Conservation (phyloP, 2,329 filamentous ascomycete species). For the Thelonectria blattea region DNA sequence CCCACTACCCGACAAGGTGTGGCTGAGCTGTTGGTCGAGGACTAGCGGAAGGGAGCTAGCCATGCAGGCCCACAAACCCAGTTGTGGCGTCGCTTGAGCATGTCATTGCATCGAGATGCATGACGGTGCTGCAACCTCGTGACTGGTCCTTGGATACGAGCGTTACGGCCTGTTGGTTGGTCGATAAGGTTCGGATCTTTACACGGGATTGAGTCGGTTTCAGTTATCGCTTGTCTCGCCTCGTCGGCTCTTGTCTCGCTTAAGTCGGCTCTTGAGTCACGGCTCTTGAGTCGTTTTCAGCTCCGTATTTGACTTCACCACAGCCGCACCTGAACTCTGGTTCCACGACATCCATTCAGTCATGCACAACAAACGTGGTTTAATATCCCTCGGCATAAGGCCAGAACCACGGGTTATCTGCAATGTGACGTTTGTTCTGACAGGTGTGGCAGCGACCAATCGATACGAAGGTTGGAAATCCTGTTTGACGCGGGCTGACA, state of each 20-base stretch:
- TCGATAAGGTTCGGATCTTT: slow-evolving; percentile 10
- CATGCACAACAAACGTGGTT: background rate
- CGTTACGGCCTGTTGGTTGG: background rate
- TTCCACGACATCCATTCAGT: too few relatives aligned
- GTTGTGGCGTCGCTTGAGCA: slow-evolving; percentile 17
- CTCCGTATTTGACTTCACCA: too few relatives aligned
- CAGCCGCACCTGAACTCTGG: too few relatives aligned
- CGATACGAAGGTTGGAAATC: slow-evolving; percentile 3
- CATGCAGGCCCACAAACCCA: slow-evolving; percentile 9
- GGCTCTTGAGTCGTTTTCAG: too few relatives aligned
- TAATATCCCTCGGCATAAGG: background rate
- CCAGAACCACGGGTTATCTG: background rate
- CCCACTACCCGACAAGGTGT: slow-evolving; percentile 18
- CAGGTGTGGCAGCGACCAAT: slow-evolving; percentile 3
- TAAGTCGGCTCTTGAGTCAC: too few relatives aligned
- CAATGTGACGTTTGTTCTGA: slow-evolving; percentile 15
- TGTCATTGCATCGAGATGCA: slow-evolving; percentile 10
- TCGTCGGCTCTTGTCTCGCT: too few relatives aligned
- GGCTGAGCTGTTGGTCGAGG: background rate
- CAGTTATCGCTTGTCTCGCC: too few relatives aligned
- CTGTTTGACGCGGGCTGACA: slow-evolving; percentile 12
- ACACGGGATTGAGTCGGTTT: too few relatives aligned
- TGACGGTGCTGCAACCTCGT: slow-evolving; percentile 8
- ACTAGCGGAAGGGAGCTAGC: background rate
- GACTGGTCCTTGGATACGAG: slow-evolving; percentile 15